Conservation (phyloP, 1,284 basidiomycete genomes). For the Trichosporon coremiiforme region DNA sequence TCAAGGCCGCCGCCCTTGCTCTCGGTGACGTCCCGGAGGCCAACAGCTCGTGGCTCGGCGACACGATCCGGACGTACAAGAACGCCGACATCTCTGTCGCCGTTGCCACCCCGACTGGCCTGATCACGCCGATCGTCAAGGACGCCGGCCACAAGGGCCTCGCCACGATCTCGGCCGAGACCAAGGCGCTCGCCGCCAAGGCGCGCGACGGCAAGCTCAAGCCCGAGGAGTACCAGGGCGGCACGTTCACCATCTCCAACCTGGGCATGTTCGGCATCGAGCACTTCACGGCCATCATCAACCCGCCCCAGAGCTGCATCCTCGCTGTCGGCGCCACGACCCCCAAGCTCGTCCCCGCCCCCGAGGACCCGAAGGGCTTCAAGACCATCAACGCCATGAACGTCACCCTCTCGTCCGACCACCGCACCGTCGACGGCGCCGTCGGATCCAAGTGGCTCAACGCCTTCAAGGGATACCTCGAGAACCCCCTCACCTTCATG, state of each 20-base stretch:
- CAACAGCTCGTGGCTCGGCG: slow-evolving; percentile 97
- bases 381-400: slow-evolving; percentile 92
- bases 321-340: slow-evolving; percentile 91
- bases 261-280: slow-evolving; percentile 96
- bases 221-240: slow-evolving; percentile 97
- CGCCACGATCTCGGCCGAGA: slow-evolving; percentile 85
- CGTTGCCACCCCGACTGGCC: slow-evolving; percentile 91
- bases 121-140: slow-evolving; percentile 97
- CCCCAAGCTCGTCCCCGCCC: slow-evolving; percentile 79
- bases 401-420: slow-evolving; percentile 92
- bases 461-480: slow-evolving; percentile 95
- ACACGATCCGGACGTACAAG: slow-evolving; percentile 94
- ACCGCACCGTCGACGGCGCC: slow-evolving; percentile 92
- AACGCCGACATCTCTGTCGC: slow-evolving; percentile 96
- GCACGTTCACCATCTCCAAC: slow-evolving; percentile 98
- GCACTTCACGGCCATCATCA: slow-evolving; percentile 99
- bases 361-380: slow-evolving; percentile 85
- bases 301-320: slow-evolving; percentile 97
- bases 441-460: slow-evolving; percentile 85
- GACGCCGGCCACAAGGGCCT: slow-evolving; percentile 90
- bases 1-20: slow-evolving; percentile 91
- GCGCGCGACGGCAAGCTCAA: slow-evolving; percentile 95
- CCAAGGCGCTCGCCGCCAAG: slow-evolving; percentile 89
- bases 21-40: slow-evolving; percentile 94
- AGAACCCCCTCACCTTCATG: slow-evolving; percentile 94